Evolutionary conservation across 202 grass and related monocot species (phyloP).

Genomic region (Brachypodium distachyon): DNA sequence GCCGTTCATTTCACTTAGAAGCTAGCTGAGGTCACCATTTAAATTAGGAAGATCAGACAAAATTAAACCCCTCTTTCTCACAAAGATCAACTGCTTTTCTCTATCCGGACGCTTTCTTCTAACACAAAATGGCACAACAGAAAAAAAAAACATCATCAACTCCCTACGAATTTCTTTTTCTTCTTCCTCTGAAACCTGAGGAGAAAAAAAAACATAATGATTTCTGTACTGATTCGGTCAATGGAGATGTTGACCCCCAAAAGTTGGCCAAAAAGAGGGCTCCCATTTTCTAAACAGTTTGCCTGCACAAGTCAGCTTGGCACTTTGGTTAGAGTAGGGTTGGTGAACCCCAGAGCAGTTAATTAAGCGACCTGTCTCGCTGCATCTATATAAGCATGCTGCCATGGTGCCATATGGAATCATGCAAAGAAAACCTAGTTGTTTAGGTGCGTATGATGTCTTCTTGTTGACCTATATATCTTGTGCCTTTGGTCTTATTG

Average conservation of each 20-base stretch:
- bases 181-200: not conserved
- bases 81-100: not conserved
- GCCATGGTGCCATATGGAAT: conserved; percentile 17
- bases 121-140: no score
- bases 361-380: conserved; percentile 2
- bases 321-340: conserved; percentile 34
- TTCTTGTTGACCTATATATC: conserved; percentile 27
- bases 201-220: conserved; percentile 7
- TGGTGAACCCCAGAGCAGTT: conserved; percentile 13
- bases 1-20: not conserved
- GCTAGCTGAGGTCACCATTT: not conserved
- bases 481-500: conserved; percentile 8
- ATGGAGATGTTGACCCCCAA: conserved; percentile 35
- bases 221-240: conserved; percentile 6
- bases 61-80: not conserved
- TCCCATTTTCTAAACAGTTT: not conserved
- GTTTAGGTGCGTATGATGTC: conserved; percentile 24
- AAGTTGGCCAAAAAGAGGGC: not conserved
- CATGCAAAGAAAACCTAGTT: not conserved
- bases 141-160: conserved; percentile 38
- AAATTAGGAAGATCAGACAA: no score
- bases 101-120: not conserved
- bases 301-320: not conserved
- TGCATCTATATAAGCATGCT: not conserved
- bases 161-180: no score